These are phyloP conservation scores for Metschnikowia reukaufii DNA, from an alignment of 805 yeast species.

Conservation along the genomic window DNA sequence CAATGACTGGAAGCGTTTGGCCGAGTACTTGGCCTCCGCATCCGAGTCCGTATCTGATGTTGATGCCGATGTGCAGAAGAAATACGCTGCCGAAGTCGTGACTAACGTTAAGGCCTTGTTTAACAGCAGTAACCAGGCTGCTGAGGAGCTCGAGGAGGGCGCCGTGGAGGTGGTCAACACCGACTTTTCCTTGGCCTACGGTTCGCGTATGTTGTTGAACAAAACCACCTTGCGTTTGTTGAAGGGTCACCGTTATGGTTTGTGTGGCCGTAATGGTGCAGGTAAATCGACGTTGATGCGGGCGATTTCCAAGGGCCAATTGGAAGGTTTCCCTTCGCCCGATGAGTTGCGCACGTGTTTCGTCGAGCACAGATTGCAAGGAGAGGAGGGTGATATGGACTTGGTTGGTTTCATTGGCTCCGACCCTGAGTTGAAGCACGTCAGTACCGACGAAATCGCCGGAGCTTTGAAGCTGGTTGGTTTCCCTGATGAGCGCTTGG, in stretches of 20 bases:
- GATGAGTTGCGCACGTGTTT: constrained; percentile 87
- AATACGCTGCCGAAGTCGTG: constrained; percentile 46
- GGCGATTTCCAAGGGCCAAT: constrained; percentile 92
- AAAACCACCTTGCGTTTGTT: constrained; percentile 84
- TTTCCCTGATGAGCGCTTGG: constrained; percentile 84
- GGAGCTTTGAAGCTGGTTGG: constrained; percentile 82
- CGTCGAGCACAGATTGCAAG: constrained; percentile 96
- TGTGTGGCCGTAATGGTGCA: constrained; percentile 98
- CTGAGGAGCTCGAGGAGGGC: constrained; percentile 65
- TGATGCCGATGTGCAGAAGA: constrained; percentile 23
- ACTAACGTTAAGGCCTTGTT: constrained; percentile 52
- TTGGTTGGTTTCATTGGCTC: constrained; percentile 83
- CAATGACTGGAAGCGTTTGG: constrained; percentile 49
- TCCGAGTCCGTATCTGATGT: constrained; percentile 19
- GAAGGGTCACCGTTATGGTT: constrained; percentile 96
- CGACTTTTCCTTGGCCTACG: constrained; percentile 93
- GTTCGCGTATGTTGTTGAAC: constrained; percentile 94
- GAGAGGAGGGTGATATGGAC: constrained; percentile 88
- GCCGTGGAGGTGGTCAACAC: constrained; percentile 92
- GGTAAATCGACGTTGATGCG: constrained; percentile 98
- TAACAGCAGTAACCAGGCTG: constrained; percentile 44
- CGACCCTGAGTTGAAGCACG: constrained; percentile 74
- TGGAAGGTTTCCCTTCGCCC: constrained; percentile 95
- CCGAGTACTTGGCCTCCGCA: constrained; percentile 50
- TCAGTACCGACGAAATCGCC: constrained; percentile 69